phyloP scores from a whole-genome alignment of 768 basidiomycete species.

The Boletus vermiculosoides region DNA sequence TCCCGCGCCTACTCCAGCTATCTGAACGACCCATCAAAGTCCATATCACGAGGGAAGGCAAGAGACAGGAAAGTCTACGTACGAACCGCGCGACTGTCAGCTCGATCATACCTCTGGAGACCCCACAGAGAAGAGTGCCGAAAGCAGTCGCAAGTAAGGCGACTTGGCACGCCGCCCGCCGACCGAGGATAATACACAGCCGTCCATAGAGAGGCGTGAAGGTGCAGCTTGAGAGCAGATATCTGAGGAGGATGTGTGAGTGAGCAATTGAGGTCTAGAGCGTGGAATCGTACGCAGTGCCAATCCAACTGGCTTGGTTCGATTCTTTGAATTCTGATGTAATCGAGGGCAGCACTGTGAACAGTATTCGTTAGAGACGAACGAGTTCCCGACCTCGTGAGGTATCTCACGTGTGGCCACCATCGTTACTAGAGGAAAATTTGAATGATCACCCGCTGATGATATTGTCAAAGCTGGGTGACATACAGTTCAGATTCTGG shows the following conservation, averaged over 20 bases:
- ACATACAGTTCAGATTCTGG: conserved; percentile 16
- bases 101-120: conserved; percentile 9
- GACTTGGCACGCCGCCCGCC: conserved; percentile 12
- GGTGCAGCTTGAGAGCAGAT: conserved; percentile 17
- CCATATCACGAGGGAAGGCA: background rate
- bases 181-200: conserved; percentile 16
- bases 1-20: conserved; percentile 14
- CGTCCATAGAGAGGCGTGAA: conserved; percentile 22
- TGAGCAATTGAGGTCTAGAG: background rate
- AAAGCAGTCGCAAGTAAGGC: conserved; percentile 8
- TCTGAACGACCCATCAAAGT: background rate
- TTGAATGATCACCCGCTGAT: background rate
- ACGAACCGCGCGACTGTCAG: conserved; percentile 17
- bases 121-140: conserved; percentile 15
- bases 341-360: conserved; percentile 15
- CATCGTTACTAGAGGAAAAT: conserved; percentile 16
- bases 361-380: background rate
- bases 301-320: conserved; percentile 28
- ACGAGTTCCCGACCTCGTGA: too few species aligned
- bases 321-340: conserved; percentile 26
- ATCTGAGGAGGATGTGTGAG: background rate
- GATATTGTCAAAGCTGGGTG: background rate
- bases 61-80: background rate
- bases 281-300: conserved; percentile 15
- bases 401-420: conserved; percentile 19